Base-by-base conservation (phyloP, 768 basidiomycete genomes). In the Boletus huronensis region DNA sequence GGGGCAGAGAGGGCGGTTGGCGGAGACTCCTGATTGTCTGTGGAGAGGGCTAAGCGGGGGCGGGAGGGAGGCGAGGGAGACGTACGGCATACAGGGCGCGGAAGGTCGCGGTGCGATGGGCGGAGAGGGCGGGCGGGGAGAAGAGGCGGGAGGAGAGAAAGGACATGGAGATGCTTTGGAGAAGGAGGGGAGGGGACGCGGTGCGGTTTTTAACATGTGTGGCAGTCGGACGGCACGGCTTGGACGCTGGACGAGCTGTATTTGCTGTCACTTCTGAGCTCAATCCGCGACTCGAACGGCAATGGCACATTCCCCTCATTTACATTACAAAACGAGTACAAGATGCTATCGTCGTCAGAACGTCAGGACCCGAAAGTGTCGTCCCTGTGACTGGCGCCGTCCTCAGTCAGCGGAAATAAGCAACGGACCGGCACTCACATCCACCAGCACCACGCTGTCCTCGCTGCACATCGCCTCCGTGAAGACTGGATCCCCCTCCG, bases 41-140 rank as follows among this genome's bases (percentile, higher is more conserved):
- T n/a, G 40, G 8, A 8, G 31, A 13, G 23, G 3, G 48, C 17
- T 61, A 46, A 70, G 55, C 71, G 75, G 67, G 23, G 16, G 47
- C 2, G 17, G 16, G 10, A 16, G 9, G 5, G 4, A 6, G 49
- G 36, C 23, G 36, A 6, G 3, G 5, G 1, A 0, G 35, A 75
- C 80, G 34, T 54, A 87, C 84, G 13, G 84, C 80, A 62, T 82
- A 83, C 56, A 76, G 80, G 4, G 83, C 81, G 46, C 70, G 79
- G 64, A 74, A 76, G 1, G 77, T 70, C 31, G 74, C 74, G 21
- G 70, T 67, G 43, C 75, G 75, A 49, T 63, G 72, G 17, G 73
- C 54, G 39, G 67, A 65, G 58, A 74, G 61, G 47, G 74, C 66
- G 21, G 57, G 45, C 7, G 28, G 10, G n/a, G 75, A 52, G 9